These are phyloP conservation scores for Metarhizium album DNA, from an alignment of 2,329 filamentous ascomycete species.

Conservation along the genomic window DNA sequence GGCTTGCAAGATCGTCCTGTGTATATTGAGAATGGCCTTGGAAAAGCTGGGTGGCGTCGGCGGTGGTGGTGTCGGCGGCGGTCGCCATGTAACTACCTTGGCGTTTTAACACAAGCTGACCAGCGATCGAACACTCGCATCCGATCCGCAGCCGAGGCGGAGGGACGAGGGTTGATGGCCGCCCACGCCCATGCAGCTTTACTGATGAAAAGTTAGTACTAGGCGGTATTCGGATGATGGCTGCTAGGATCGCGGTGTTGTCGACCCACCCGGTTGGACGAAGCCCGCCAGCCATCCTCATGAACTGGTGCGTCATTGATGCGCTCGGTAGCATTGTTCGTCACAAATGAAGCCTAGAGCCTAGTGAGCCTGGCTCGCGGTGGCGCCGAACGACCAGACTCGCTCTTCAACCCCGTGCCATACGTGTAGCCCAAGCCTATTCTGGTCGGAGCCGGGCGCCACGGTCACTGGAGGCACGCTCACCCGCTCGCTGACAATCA, in stretches of 20 bases:
- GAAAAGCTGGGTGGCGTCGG: too few species aligned
- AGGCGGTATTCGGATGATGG: background rate
- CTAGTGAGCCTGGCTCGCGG: background rate
- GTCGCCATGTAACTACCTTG: background rate
- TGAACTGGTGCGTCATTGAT: background rate
- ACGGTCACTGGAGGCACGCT: background rate
- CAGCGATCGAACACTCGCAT: background rate
- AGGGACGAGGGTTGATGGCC: too few species aligned
- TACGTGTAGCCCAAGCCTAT: background rate
- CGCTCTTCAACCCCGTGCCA: background rate
- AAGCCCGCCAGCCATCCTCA: background rate
- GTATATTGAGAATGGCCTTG: too few species aligned
- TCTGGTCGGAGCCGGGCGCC: background rate
- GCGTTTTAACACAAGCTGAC: background rate
- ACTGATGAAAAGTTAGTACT: background rate
- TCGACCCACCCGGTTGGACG: background rate
- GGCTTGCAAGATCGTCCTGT: too few species aligned
- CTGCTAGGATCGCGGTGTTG: background rate
- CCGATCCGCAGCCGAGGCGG: too few species aligned
- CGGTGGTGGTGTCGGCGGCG: background rate
- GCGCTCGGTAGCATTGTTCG: too few species aligned
- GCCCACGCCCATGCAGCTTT: background rate
- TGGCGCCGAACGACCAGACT: background rate
- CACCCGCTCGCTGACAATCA: background rate
- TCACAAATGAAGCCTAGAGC: too few species aligned